Evolutionary conservation across 805 yeast species (phyloP).

Genomic region (Cyberlindnera lachancei): DNA sequence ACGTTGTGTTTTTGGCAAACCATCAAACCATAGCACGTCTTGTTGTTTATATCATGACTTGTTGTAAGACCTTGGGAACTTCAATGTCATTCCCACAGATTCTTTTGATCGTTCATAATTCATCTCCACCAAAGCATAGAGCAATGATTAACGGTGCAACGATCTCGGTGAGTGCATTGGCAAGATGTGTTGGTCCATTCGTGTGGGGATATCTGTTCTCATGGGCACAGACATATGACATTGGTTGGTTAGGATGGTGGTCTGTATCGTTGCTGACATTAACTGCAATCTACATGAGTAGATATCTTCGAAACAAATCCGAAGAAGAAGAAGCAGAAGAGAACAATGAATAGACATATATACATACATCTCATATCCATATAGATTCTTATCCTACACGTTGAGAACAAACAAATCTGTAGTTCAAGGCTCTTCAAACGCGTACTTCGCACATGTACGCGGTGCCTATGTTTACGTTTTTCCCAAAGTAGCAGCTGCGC

Average conservation of each 20-base stretch:
- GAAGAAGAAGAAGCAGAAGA: conserved; percentile 1
- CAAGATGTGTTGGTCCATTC: conserved; percentile 51
- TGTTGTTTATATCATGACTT: conserved; percentile 21
- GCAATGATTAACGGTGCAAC: conserved; percentile 55
- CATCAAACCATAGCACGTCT: conserved; percentile 4
- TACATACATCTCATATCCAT: conserved; percentile 33
- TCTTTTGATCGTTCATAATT: conserved; percentile 45
- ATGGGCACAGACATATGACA: conserved; percentile 24
- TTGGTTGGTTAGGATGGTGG: conserved; percentile 30
- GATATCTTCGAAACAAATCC: conserved; percentile 16
- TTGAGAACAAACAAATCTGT: conserved; percentile 14
- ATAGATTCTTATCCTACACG: no score
- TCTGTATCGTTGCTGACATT: conserved; percentile 19
- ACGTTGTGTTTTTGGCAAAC: conserved; percentile 35
- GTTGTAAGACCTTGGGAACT: conserved; percentile 31
- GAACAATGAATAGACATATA: not conserved
- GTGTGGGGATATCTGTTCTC: conserved; percentile 44
- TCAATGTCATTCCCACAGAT: conserved; percentile 48
- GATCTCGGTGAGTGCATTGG: conserved; percentile 44
- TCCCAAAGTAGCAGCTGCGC: conserved; percentile 12
- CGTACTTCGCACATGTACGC: not conserved
- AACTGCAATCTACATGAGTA: conserved; percentile 24
- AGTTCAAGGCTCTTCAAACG: not conserved
- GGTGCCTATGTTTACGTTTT: conserved; percentile 15
- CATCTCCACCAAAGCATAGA: conserved; percentile 44